Base-by-base conservation (phyloP, 2,329 filamentous ascomycete genomes). In the Leptographium flavum region DNA sequence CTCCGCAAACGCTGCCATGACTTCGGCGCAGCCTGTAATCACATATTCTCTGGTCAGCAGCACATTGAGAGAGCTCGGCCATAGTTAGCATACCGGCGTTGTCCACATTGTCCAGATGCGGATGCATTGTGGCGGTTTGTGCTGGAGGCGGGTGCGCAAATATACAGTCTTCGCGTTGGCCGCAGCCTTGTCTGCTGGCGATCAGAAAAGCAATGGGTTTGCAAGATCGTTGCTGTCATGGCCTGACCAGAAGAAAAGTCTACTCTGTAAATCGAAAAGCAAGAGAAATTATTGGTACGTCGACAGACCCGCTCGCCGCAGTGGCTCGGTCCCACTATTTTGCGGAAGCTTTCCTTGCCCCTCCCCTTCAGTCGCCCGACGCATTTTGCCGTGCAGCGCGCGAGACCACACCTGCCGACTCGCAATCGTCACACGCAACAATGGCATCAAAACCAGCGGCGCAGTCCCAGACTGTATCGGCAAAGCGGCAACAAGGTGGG, bases 1-100 rank as follows among this genome's bases (percentile, higher is more conserved):
- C 69, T 95, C 87, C 58, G 96, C 92, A 54, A 98, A 85, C 40
- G 85, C 83, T 42, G 72, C 81, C 79, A 96, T 94, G 61, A 98
- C 78, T 55, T 94, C 87, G 63, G 90, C 86, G 74, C 92, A 98
- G 58, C 83, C 92, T 98, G 57, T 43, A 19, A 38, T 17, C 13
- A 19, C 15, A 19, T 28, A 17, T 21, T 11, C 37, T 27, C 23
- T n/a, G 13, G 40, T 42, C 30, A 42, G 40, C n/a, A 21, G 21
- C 39, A 21, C 19, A 28, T n/a, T 13, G 6, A 33, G 23, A 31
- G n/a, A 23, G 17, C 8, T 3, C 28, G 31, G 10, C 32, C 35
- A 19, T 17, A 17, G 19, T 21, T 6, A 21, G 32, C 58, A 38
- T 74, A 94, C 90, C 88, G 55, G 76, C 71, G 56, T 94, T 94